These are phyloP conservation scores for Kappamyces sp. DNA, from an alignment of 192 early-diverging fungal species.

Conservation along the genomic window DNA sequence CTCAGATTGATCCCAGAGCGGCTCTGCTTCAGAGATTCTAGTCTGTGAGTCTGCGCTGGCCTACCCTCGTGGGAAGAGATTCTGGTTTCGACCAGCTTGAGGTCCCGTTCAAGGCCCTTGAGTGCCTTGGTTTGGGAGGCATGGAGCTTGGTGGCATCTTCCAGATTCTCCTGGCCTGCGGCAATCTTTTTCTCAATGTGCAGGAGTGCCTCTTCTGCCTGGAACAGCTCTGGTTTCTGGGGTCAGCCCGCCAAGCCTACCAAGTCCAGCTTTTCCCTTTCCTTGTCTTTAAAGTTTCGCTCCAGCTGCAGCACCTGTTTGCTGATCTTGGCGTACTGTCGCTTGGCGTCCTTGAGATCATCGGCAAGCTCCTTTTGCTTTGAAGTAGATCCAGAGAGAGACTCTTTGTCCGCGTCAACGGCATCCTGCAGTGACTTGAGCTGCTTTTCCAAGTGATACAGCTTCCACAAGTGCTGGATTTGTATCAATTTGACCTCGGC, in stretches of 20 bases:
- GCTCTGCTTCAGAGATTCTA: conserved; percentile 17
- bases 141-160: conserved; percentile 30
- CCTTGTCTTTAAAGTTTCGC: conserved; percentile 63
- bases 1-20: conserved; percentile 24
- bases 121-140: conserved; percentile 23
- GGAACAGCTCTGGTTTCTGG: conserved; percentile 56
- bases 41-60: not conserved
- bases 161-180: conserved; percentile 54
- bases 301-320: conserved; percentile 68
- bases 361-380: conserved; percentile 25
- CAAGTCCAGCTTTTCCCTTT: conserved; percentile 43
- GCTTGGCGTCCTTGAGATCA: conserved; percentile 55
- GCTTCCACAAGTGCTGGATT: conserved; percentile 78
- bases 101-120: conserved; percentile 39
- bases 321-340: conserved; percentile 66
- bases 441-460: conserved; percentile 79
- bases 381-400: conserved; percentile 8
- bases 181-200: conserved; percentile 64
- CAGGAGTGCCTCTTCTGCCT: conserved; percentile 66
- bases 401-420: conserved; percentile 50
- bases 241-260: not conserved
- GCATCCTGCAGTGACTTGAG: conserved; percentile 52
- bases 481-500: conserved; percentile 54
- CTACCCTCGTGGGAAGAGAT: conserved; percentile 26
- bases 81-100: conserved; percentile 23